Evolutionary conservation across 192 early-diverging fungal species (phyloP), one percentile per base, ranked within the genome.

Genomic region (Coemansia sp.): DNA sequence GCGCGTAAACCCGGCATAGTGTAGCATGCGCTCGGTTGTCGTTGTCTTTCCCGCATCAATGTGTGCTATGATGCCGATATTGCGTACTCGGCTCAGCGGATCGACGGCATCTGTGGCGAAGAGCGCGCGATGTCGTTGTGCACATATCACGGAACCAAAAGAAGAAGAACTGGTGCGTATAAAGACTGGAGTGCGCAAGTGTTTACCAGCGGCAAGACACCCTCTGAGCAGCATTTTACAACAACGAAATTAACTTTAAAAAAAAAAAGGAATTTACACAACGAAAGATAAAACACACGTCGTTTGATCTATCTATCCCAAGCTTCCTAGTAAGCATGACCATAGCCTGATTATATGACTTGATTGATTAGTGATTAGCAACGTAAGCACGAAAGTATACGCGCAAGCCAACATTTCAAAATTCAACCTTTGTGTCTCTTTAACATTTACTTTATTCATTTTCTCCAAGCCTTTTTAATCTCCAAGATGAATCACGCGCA

Each of bases 1-100:
- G 58, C 89, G 89, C 1, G 94, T 97, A 51, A 93, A 92, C 23
- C 96, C 95, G 4, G 94, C 92, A 82, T 97, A 97, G 75, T 92
- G 93, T 5, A 98, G 89, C 93, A 98, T 97, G 8, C 96, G 91
- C 72, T 98, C 96, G n/a, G 95, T 96, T 0, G 94, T 96, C 1
- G 96, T 98, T 23, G 96, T 98, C 76, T 94, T 94, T 37, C 95
- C 97, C 2, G 96, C 96, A 75, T 98, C 96, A 66, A 98, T 96
- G 71, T 98, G 96, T 3, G 96, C 96, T 66, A 97, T 94, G 51
- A 97, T 97, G 12, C 95, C 96, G 67, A 98, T 89, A 66, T 97
- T 98, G 65, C 96, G 85, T 41, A 92, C 82, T 19, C 32, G 42
- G 1, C 70, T 62, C 55, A 66, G 55, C 21, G 62, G 39, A 38